Evolutionary conservation across 805 yeast genomes (phyloP), one percentile per base, ranked within the genome.

Genomic region (Diddensiella transvaalensis): DNA sequence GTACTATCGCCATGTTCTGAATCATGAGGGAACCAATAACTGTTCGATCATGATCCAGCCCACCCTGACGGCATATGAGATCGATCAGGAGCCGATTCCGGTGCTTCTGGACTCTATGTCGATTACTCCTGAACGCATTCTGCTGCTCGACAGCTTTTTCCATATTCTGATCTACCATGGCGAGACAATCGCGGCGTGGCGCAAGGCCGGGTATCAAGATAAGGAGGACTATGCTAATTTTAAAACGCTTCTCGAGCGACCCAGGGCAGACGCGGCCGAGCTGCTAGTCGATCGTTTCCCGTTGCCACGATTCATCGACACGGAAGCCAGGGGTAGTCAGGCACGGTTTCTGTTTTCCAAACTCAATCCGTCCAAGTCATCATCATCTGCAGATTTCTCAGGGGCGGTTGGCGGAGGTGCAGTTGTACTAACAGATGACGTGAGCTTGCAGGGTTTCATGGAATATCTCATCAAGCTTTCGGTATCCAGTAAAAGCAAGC

Each of bases 11-110:
- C 97, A 90, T 67, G 82, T 87, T 17, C 78, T 90, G 64, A 75
- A 83, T 59, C 81, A 87, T 56, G 96, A 90, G 60, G 96, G 89
- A 64, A 85, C 88, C 36, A 83, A 82, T 56, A 91, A 89, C 69
- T 84, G 95, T n/a, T 73, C 90, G 62, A 85, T 89, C 53, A 90
- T 90, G 96, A 88, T 90, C 54, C 97, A 90, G 68, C 98, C 98
- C 48, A 86, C 96, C 0, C 77, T 90, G 67, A 85, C 89, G 0
- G 79, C 95, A 19, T 89, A 82, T 67, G 78, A 83, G 44, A 80
- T 87, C 66, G 86, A 82, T 61, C 82, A 82, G 44, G 60, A 57
- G 46, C 95, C 95, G n/a, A 65, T 77, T 62, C 91, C 96, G 2
- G 97, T 90, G 8, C 72, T 90, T 55, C 76, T 90, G 57, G 98